Evolutionary conservation across 2,329 filamentous ascomycete species (phyloP), one percentile per base, ranked within the genome.

Genomic region (Fusarium sp.): DNA sequence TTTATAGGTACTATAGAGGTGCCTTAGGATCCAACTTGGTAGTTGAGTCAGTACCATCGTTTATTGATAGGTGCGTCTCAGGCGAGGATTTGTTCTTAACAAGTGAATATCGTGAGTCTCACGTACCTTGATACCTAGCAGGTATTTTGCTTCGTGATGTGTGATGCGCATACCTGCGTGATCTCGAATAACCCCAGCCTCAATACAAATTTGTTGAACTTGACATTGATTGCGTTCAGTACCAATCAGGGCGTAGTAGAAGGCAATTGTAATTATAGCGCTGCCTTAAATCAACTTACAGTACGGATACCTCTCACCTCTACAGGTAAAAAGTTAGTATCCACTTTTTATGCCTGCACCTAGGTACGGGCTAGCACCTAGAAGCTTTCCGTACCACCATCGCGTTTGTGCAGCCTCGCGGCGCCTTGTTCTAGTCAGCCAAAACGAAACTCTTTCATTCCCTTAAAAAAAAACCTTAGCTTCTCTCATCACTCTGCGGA

Each of bases 321-420:
- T 34, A 10, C 32, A 34, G 15, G 42, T 22, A 24, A 22, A 20
- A 44, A 45, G 22, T 18, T 3, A 38, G 34, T 38, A 3, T 11
- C 34, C 34, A 38, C 18, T n/a, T 38, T 38, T 38, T 38, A 34
- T 52, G 50, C 24, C 32, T 52, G 30, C 32, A 52, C 18, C 34
- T 38, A 18, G 16, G 34, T 38, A 38, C 18, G 18, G 34, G 34
- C 34, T 38, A n/a, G 34, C 34, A 38, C 16, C 34, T n/a, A 38
- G 18, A 18, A 38, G 22, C 20, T 38, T 47, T 63, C 66, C 51
- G 52, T 46, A 42, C 60, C 69, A 72, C 69, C 50, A 70, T 55
- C 66, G 54, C 69, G 69, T 72, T 72, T 60, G 57, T 72, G 69
- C 69, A 72, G 69, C 69, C 69, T 72, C 58, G 62, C 58, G 65